Evolutionary conservation across 1,284 basidiomycete species (phyloP), one percentile per base, ranked within the genome.

Genomic region (Fomes fomentarius): DNA sequence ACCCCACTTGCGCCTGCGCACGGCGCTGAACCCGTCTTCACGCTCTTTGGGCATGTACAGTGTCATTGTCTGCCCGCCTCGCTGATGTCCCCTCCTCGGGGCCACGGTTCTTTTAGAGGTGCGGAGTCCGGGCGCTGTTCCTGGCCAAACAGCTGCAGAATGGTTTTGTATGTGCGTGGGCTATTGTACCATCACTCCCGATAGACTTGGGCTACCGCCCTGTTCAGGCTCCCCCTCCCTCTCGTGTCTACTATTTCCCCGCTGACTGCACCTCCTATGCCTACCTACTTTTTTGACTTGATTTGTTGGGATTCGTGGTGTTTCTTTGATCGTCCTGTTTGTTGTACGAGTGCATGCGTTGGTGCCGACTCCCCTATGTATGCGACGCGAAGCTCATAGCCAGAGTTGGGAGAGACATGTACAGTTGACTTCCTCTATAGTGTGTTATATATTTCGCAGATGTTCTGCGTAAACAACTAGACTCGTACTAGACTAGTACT

Each of bases 111-210:
- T 45, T 31, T 31, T 41, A 35, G 45, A 35, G 44, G 14, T 24
- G 51, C 33, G 48, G 44, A 8, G 50, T 39, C 28, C 43, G 57
- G 57, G 52, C 26, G 55, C 54, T 58, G 49, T 62, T 62, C 54
- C 42, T 62, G 60, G 57, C 60, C 55, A 59, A 56, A 62, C 48
- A 59, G 57, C 57, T 62, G 56, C 57, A 59, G 60, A 61, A 30
- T 51, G 50, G 58, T 54, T 60, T 56, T 47, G 57, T 49, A 30
- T 30, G n/a, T n/a, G n/a, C n/a, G n/a, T n/a, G n/a, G n/a, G n/a
- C n/a, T n/a, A n/a, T n/a, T n/a, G n/a, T n/a, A n/a, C n/a, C n/a
- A n/a, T n/a, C n/a, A n/a, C n/a, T n/a, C n/a, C n/a, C 28, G 28
- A 30, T 30, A 30, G 28, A 30, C 28, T 12, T 30, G 28, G n/a